Percentiles rank a stretch among this genome's conserved stretches.
phyloP scores from a whole-genome alignment of 2,329 filamentous ascomycete genomes.

The Hypomyces rosellus region DNA sequence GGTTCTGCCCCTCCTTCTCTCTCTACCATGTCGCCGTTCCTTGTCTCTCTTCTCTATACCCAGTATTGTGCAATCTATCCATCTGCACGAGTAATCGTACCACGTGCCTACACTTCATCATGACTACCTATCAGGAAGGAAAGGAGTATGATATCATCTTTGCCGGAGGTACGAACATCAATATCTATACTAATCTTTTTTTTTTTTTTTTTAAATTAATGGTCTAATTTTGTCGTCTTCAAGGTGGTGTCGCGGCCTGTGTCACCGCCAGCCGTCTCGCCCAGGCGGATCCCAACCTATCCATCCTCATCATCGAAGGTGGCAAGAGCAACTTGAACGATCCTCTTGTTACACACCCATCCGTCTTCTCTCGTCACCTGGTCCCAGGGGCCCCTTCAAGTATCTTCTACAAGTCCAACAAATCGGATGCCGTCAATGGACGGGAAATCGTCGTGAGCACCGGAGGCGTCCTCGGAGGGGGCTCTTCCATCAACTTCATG shows the following conservation, averaged over 20 bases:
- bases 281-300: conserved; percentile 19
- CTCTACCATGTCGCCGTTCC: no score
- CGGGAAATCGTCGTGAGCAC: conserved; percentile 18
- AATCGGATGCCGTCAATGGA: conserved; percentile 17
- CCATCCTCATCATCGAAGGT: conserved; percentile 22
- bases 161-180: conserved; percentile 13
- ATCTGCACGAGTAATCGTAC: no score
- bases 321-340: conserved; percentile 22
- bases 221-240: background rate
- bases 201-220: no score
- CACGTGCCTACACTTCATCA: background rate
- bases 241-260: conserved; percentile 21
- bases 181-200: background rate
- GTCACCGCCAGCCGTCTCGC: conserved; percentile 22
- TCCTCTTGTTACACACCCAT: conserved; percentile 19
- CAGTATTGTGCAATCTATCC: no score
- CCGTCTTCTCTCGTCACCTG: conserved; percentile 17
- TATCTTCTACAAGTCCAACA: conserved; percentile 20
- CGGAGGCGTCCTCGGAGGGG: conserved; percentile 25
- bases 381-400: conserved; percentile 16
- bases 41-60: no score
- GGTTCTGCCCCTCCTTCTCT: no score
- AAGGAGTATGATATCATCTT: conserved; percentile 19
- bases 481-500: conserved; percentile 28
- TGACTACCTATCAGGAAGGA: conserved; percentile 11